Base-by-base conservation (phyloP, 2,329 filamentous ascomycete genomes). In the Penicillium sp. region DNA sequence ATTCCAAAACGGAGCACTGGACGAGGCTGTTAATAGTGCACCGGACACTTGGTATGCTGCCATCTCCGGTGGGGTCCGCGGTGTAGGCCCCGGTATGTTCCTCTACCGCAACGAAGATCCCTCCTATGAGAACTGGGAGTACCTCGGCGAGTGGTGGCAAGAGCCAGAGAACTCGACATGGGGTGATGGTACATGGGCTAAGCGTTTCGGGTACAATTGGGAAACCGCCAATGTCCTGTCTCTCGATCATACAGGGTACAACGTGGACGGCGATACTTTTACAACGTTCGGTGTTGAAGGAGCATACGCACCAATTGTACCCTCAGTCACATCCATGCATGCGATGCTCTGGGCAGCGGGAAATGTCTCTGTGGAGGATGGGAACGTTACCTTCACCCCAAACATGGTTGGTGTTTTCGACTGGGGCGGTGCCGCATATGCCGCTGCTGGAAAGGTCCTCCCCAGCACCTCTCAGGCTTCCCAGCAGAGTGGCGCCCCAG, bases 271-370 rank as follows among this genome's bases (percentile, higher is more conserved):
- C 5, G 56, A 66, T 45, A 55, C 66, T 13, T 68, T 69, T 29
- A 31, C 60, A 21, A 66, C 66, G 4, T 38, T 68, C 17, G 67
- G 67, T n/a, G 61, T 62, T 1, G 67, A 68, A 52, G 62, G 67
- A 5, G 66, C 67, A 0, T 30, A 23, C 9, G 47, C 45, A 0
- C 67, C 67, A 2, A 56, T 68, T 17, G 19, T 56, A 50, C 30
- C 58, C 7, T 51, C 63, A 26, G 29, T 68, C 15, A 61, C 61
- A 7, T 65, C 66, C 7, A 65, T 67, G 23, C 67, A 66, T 19
- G 66, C 64, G 38, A 66, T 66, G 66, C 50, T 68, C 23, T 68
- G 66, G 66, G 65, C 60, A 9, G n/a, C 65, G 1, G 64, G 66
- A 2, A 44, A 45, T 19, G 46, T 66, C 8, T 52, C 60, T 3